A percentile compares a stretch with the other conserved stretches of the same genome.
Conservation (phyloP, 176 grass and related monocot species). For the Zea mays region Zm-B73-REFERENCE-NAM-5.0 NC_050103.1:68239501-68240000, state of each 20-base stretch:
- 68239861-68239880: slow-evolving; percentile 44
- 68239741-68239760: not conserved
- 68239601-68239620: too few relatives aligned
- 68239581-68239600: too few relatives aligned
- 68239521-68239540: too few relatives aligned
- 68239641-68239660: too few relatives aligned
- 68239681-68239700: too few relatives aligned
- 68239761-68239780: not conserved
- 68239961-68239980: not conserved
- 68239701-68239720: too few relatives aligned
- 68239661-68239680: too few relatives aligned
- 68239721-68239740: too few relatives aligned
- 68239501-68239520: not conserved
- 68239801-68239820: not conserved
- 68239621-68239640: too few relatives aligned
- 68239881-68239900: slow-evolving; percentile 74
- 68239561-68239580: too few relatives aligned
- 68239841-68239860: too few relatives aligned
- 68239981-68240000: not conserved
- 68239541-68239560: too few relatives aligned
- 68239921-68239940: slow-evolving; percentile 3
- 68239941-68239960: not conserved
- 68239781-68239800: not conserved
- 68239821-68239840: not conserved
- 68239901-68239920: slow-evolving; percentile 69